These are phyloP conservation scores for Peziza echinospora DNA, from an alignment of 495 filamentous ascomycete species.

Conservation along the genomic window DNA sequence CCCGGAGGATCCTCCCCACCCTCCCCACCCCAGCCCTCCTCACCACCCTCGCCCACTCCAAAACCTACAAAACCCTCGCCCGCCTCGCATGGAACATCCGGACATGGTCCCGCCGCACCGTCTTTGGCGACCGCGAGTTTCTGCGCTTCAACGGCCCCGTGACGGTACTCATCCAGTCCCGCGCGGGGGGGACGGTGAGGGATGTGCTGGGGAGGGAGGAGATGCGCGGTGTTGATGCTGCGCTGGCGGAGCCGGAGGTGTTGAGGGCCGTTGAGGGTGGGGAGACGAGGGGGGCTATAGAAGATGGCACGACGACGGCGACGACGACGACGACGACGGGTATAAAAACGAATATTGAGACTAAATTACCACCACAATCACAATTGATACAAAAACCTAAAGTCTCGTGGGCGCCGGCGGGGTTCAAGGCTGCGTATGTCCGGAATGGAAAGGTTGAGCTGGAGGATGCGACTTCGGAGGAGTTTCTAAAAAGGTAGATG, in stretches of 20 bases:
- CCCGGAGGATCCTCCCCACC: too few relatives aligned
- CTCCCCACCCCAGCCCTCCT: slow-evolving; percentile 59
- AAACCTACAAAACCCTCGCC: slow-evolving; percentile 45
- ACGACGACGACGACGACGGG: too few relatives aligned
- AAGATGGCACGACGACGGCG: too few relatives aligned
- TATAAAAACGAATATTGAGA: too few relatives aligned
- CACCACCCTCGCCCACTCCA: slow-evolving; percentile 40
- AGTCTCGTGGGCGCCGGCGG: background rate
- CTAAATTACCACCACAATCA: too few relatives aligned
- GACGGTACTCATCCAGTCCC: slow-evolving; percentile 66
- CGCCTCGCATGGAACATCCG: slow-evolving; percentile 39
- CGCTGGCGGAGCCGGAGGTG: too few relatives aligned
- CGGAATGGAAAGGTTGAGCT: slow-evolving; percentile 46
- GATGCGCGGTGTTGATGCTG: too few relatives aligned
- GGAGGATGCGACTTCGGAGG: slow-evolving; percentile 35
- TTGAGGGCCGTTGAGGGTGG: too few relatives aligned
- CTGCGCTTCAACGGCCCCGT: slow-evolving; percentile 69
- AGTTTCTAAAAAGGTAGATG: slow-evolving; percentile 21
- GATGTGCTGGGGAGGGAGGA: slow-evolving; percentile 56
- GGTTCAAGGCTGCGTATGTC: slow-evolving; percentile 32
- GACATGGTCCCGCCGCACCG: slow-evolving; percentile 51
- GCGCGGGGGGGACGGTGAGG: too few relatives aligned
- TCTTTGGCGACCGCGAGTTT: slow-evolving; percentile 82
- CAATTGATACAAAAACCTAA: too few relatives aligned
- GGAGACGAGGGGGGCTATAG: too few relatives aligned